Conservation (phyloP, 352 stramenopile species). For the Pythium plurisporium region DNA sequence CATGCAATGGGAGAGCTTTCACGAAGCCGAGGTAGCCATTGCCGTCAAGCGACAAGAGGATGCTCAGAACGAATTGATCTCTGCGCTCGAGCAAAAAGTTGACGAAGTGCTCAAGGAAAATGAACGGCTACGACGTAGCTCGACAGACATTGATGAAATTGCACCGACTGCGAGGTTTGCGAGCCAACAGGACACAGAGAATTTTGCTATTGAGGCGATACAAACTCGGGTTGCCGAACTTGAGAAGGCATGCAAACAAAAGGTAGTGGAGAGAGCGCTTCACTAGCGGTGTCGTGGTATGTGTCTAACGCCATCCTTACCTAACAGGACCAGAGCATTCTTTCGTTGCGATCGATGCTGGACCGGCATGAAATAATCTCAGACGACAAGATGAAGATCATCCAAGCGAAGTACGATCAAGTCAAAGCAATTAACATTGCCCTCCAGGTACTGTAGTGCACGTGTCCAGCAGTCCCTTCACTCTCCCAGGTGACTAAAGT, state of each 20-base stretch:
- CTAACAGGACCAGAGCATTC: constrained; percentile 56
- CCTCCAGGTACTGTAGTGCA: constrained; percentile 43
- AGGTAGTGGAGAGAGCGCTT: constrained; percentile 34
- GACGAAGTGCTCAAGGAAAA: constrained; percentile 31
- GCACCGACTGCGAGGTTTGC: neutral
- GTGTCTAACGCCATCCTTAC: neutral
- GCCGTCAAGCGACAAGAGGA: constrained; percentile 42
- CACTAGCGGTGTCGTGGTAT: no score
- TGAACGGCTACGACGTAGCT: constrained; percentile 8
- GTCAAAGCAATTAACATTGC: constrained; percentile 78
- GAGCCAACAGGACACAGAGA: neutral
- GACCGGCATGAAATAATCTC: constrained; percentile 65
- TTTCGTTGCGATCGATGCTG: constrained; percentile 56
- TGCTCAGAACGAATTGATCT: constrained; percentile 33
- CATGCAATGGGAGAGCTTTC: constrained; percentile 55
- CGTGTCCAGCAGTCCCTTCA: no score
- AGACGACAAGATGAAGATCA: constrained; percentile 66
- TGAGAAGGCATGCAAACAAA: constrained; percentile 70
- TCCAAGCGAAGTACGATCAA: constrained; percentile 72
- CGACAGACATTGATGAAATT: neutral
- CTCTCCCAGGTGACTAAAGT: no score
- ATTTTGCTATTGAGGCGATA: constrained; percentile 18
- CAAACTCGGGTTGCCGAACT: constrained; percentile 51
- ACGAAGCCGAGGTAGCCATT: constrained; percentile 40
- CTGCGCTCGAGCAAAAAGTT: constrained; percentile 36